A percentile compares a stretch with the other conserved stretches of the same genome.
Evolutionary conservation across 228 moss, liverwort and hornwort species (phyloP).

Genomic region (Sphagnum magellanicum): DNA sequence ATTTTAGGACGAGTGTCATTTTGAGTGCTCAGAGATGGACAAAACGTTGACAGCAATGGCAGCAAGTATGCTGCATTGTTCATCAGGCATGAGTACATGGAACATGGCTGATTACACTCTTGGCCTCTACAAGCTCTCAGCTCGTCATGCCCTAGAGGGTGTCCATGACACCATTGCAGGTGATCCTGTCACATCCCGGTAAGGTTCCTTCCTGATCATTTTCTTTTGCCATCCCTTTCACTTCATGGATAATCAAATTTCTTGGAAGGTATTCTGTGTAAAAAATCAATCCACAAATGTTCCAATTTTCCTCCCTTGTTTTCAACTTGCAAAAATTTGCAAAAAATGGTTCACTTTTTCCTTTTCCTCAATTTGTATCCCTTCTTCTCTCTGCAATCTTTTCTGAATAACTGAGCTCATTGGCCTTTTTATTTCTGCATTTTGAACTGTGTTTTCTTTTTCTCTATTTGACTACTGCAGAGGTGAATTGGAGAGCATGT

Average conservation of each 20-base stretch:
- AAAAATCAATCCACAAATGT: not conserved
- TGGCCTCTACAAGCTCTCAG: slow-evolving; percentile 70
- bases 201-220: slow-evolving; percentile 6
- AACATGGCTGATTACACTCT: slow-evolving; percentile 76
- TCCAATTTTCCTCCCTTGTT: not conserved
- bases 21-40: slow-evolving; percentile 17
- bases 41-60: slow-evolving; percentile 45
- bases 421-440: not conserved
- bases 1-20: no score
- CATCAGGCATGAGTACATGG: slow-evolving; percentile 84
- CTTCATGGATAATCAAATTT: not conserved
- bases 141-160: slow-evolving; percentile 64
- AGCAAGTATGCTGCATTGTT: slow-evolving; percentile 55
- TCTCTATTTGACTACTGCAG: slow-evolving; percentile 21
- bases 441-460: not conserved
- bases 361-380: not conserved
- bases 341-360: not conserved
- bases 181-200: slow-evolving; percentile 41
- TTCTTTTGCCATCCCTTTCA: not conserved
- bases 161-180: slow-evolving; percentile 65
- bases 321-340: no score
- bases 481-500: slow-evolving; percentile 54
- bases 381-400: not conserved
- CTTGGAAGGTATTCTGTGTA: not conserved
- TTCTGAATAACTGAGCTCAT: not conserved